These are phyloP conservation scores for Cadophora gregata DNA, from an alignment of 2,329 filamentous ascomycete genomes.

Conservation along the genomic window DNA sequence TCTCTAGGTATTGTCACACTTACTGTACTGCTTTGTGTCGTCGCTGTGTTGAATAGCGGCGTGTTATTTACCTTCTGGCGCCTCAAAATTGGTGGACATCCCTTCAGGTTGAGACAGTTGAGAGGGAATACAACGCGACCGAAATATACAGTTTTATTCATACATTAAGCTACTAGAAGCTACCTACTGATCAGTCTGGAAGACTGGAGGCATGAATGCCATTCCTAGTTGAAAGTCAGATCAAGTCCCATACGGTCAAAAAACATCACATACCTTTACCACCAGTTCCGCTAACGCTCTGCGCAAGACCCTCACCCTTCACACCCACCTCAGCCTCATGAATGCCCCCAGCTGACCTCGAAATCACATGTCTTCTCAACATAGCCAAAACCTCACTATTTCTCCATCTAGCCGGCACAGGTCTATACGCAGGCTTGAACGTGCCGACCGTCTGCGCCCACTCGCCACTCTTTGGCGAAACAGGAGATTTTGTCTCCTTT, in stretches of 20 bases:
- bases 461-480: constrained; percentile 65
- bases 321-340: constrained; percentile 34
- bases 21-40: no score
- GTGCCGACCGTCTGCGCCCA: constrained; percentile 97
- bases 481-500: constrained; percentile 34
- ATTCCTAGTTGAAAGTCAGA: constrained; percentile 39
- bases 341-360: constrained; percentile 66
- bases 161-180: no score
- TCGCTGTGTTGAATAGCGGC: no score
- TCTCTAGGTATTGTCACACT: no score
- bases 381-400: constrained; percentile 79
- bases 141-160: no score
- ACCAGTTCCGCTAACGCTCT: constrained; percentile 34
- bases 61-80: no score
- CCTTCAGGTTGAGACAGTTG: no score
- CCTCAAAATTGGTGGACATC: no score
- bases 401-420: constrained; percentile 85
- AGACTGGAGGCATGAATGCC: constrained; percentile 46
- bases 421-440: constrained; percentile 91
- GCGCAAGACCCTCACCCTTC: constrained; percentile 32
- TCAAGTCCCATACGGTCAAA: background rate
- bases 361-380: constrained; percentile 80
- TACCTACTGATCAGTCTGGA: constrained; percentile 36
- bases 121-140: no score
- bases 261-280: constrained; percentile 38